Percentiles rank a stretch among this genome's conserved stretches.
Evolutionary conservation across 2,329 filamentous ascomycete species (phyloP).

Genomic region (Thielaviopsis euricoi): DNA sequence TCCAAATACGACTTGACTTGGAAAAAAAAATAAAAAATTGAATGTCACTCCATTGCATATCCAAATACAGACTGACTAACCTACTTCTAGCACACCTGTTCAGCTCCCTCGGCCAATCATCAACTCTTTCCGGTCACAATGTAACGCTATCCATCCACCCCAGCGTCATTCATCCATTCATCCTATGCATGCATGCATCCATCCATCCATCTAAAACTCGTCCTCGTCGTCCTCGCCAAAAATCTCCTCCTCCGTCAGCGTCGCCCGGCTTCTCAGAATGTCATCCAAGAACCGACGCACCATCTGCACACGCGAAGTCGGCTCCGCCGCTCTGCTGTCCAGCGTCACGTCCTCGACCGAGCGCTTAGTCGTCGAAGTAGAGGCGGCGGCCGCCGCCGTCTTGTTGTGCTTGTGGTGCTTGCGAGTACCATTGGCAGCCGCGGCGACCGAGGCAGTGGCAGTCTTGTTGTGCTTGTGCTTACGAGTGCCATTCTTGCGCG

Average conservation of each 20-base stretch:
- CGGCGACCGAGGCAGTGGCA: background rate
- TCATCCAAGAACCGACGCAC: slow-evolving; percentile 8
- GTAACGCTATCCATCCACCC: background rate
- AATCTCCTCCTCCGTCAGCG: slow-evolving; percentile 4
- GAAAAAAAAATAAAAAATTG: too few relatives aligned
- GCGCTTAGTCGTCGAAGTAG: too few relatives aligned
- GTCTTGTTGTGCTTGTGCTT: slow-evolving; percentile 1
- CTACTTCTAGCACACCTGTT: too few relatives aligned
- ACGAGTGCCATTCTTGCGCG: background rate
- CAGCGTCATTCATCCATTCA: too few relatives aligned
- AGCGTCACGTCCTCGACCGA: too few relatives aligned
- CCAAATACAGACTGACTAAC: too few relatives aligned
- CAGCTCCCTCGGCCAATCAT: background rate
- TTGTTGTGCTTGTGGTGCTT: background rate
- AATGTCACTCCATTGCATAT: too few relatives aligned
- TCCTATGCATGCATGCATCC: too few relatives aligned
- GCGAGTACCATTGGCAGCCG: background rate
- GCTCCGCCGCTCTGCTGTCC: background rate
- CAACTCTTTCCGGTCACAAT: background rate
- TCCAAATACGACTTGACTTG: too few relatives aligned
- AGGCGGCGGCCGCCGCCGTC: background rate
- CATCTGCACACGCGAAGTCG: slow-evolving; percentile 2
- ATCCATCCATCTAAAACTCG: slow-evolving; percentile 4
- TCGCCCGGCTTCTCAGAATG: slow-evolving; percentile 4
- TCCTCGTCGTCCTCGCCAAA: slow-evolving; percentile 8